phyloP scores from a whole-genome alignment of 1,284 basidiomycete species.

The Ceratobasidium sp. region DNA sequence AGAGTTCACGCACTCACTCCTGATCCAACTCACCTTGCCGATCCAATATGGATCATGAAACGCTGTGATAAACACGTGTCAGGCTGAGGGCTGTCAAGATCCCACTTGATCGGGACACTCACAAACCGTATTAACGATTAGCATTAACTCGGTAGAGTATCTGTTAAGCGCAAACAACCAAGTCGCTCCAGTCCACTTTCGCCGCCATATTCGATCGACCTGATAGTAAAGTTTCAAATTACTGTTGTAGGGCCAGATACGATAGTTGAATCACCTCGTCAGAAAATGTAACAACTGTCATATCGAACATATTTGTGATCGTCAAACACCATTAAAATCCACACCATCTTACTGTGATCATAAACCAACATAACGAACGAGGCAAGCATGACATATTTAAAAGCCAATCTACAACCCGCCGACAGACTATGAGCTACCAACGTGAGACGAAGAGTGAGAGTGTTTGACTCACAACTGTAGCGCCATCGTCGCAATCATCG shows the following conservation, averaged over 20 bases:
- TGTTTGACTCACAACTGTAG: neutral
- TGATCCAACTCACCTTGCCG: slow-evolving; percentile 11
- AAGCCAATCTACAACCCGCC: neutral
- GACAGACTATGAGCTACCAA: neutral
- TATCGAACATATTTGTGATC: neutral
- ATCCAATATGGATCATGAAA: slow-evolving; percentile 19
- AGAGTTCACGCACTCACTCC: neutral
- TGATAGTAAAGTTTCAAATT: neutral
- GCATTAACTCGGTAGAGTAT: slow-evolving; percentile 19
- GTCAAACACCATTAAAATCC: neutral
- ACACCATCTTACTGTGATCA: slow-evolving; percentile 14
- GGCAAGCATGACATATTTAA: slow-evolving; percentile 30
- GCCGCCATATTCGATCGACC: slow-evolving; percentile 23
- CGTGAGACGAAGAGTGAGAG: neutral
- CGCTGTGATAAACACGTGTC: neutral
- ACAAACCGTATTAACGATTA: slow-evolving; percentile 26
- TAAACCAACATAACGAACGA: slow-evolving; percentile 21
- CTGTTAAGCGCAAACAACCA: slow-evolving; percentile 36
- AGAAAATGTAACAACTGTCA: slow-evolving; percentile 14
- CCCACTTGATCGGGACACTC: neutral
- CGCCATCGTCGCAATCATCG: no score
- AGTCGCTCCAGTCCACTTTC: slow-evolving; percentile 31
- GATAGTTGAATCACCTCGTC: neutral
- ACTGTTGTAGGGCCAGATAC: neutral
- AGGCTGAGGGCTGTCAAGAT: no score